Percentiles rank a stretch among this genome's conserved stretches.
Conservation (phyloP, 2,329 filamentous ascomycete species). For the Diplodia seriata region DNA sequence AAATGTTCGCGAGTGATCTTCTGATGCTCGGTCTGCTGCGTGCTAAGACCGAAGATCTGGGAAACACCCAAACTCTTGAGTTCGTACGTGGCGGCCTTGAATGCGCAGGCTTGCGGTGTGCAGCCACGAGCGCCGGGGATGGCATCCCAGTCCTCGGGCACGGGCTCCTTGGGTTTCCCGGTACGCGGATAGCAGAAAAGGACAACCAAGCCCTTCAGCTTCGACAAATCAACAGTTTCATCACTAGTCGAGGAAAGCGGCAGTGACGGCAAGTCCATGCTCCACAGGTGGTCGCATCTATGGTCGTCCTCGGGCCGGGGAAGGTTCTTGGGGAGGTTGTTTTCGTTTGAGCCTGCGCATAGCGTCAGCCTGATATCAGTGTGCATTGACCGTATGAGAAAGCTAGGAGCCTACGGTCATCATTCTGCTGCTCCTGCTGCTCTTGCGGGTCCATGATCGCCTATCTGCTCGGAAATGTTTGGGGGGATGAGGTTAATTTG, state of each 20-base stretch:
- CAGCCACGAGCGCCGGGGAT: slow-evolving; percentile 55
- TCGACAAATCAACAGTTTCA: slow-evolving; percentile 43
- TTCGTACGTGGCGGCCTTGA: slow-evolving; percentile 46
- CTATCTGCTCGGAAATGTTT: neutral
- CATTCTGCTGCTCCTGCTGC: neutral
- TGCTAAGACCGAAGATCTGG: slow-evolving; percentile 51
- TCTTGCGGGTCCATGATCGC: slow-evolving; percentile 1
- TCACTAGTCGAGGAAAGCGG: slow-evolving; percentile 45
- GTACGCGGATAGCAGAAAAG: slow-evolving; percentile 54
- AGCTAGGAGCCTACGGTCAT: neutral
- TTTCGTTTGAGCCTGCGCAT: slow-evolving; percentile 11
- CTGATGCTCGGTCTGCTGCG: slow-evolving; percentile 52
- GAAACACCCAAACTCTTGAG: slow-evolving; percentile 43
- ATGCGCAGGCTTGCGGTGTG: slow-evolving; percentile 54
- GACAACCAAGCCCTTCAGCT: slow-evolving; percentile 48
- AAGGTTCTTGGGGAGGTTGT: slow-evolving; percentile 43
- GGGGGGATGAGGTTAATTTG: neutral
- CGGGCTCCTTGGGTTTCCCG: slow-evolving; percentile 48
- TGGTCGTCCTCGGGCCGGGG: slow-evolving; percentile 52
- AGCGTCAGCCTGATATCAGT: neutral
- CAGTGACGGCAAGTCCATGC: slow-evolving; percentile 39
- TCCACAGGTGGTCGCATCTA: slow-evolving; percentile 49
- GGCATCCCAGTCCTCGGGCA: slow-evolving; percentile 52
- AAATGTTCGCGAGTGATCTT: slow-evolving; percentile 48
- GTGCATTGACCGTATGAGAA: neutral